phyloP scores from a whole-genome alignment of 768 basidiomycete genomes.

The Macrolepiota albuminosa region DNA sequence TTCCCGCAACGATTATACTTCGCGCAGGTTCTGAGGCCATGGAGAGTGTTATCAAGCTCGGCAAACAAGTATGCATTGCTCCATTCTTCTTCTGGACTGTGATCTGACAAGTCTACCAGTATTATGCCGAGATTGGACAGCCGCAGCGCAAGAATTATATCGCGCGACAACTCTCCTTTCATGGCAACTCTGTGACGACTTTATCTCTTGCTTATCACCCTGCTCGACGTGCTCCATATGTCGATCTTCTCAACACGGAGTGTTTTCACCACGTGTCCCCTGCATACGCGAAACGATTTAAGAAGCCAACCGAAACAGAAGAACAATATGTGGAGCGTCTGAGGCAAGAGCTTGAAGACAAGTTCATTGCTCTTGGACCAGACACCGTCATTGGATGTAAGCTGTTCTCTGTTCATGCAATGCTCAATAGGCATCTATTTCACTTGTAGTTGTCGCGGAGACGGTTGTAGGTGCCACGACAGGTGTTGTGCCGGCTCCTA shows the following conservation, averaged over 20 bases:
- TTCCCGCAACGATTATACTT: neutral
- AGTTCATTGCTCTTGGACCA: constrained; percentile 78
- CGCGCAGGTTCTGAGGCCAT: constrained; percentile 78
- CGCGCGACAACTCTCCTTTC: constrained; percentile 72
- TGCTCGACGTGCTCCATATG: constrained; percentile 63
- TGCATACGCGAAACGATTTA: constrained; percentile 80
- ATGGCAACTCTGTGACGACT: constrained; percentile 77
- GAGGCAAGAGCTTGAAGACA: constrained; percentile 77
- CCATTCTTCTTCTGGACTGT: neutral
- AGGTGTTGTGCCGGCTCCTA: constrained; percentile 71
- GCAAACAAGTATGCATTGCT: constrained; percentile 54
- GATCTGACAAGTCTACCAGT: constrained; percentile 33
- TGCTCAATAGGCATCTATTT: neutral
- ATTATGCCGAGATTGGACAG: constrained; percentile 67
- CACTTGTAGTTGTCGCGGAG: constrained; percentile 63
- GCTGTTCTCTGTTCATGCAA: constrained; percentile 21
- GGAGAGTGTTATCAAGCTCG: constrained; percentile 82
- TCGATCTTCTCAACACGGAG: constrained; percentile 53
- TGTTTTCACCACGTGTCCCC: constrained; percentile 86
- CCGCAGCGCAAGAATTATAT: constrained; percentile 74
- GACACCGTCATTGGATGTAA: constrained; percentile 79
- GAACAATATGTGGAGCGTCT: constrained; percentile 77
- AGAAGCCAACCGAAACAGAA: constrained; percentile 62
- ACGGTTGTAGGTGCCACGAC: constrained; percentile 86
- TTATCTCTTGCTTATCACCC: constrained; percentile 68